Evolutionary conservation across 805 yeast genomes (phyloP).

Genomic region (Candida schatavii): DNA sequence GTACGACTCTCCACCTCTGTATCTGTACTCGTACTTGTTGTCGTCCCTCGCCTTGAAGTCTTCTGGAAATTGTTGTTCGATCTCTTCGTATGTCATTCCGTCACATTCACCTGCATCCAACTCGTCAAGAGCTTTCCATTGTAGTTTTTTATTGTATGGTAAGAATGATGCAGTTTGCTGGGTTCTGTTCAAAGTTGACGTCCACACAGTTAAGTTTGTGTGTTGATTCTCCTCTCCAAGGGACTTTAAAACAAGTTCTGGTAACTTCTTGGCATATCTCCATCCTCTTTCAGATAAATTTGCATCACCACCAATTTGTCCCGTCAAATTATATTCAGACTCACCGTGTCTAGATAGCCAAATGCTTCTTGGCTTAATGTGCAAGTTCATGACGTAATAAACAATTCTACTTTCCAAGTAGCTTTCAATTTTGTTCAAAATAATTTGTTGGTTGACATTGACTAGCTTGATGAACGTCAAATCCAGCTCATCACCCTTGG

Average conservation of each 20-base stretch:
- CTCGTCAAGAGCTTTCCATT: slow-evolving; percentile 97
- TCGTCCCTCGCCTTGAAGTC: slow-evolving; percentile 96
- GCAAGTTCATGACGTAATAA: slow-evolving; percentile 93
- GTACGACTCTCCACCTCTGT: slow-evolving; percentile 96
- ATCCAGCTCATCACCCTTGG: slow-evolving; percentile 48
- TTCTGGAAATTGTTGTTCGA: slow-evolving; percentile 73
- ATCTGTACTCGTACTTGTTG: slow-evolving; percentile 91
- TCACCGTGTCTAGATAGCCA: slow-evolving; percentile 98
- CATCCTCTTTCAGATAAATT: slow-evolving; percentile 80
- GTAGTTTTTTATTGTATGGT: slow-evolving; percentile 71
- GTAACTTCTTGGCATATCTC: slow-evolving; percentile 77
- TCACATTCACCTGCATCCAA: slow-evolving; percentile 97
- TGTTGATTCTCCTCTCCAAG: slow-evolving; percentile 54
- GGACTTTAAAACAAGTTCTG: slow-evolving; percentile 66
- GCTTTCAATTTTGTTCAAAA: slow-evolving; percentile 82
- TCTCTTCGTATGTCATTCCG: slow-evolving; percentile 91
- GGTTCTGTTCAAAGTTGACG: slow-evolving; percentile 86
- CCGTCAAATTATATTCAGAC: slow-evolving; percentile 85
- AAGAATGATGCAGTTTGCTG: slow-evolving; percentile 86
- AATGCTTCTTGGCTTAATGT: slow-evolving; percentile 85
- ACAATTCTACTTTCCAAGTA: slow-evolving; percentile 91
- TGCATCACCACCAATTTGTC: slow-evolving; percentile 95
- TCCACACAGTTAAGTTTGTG: slow-evolving; percentile 81
- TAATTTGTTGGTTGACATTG: slow-evolving; percentile 84
- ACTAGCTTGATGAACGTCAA: slow-evolving; percentile 83